Base-by-base conservation (phyloP, 257 asterid genomes). In the Salvia rosmarinus region DNA sequence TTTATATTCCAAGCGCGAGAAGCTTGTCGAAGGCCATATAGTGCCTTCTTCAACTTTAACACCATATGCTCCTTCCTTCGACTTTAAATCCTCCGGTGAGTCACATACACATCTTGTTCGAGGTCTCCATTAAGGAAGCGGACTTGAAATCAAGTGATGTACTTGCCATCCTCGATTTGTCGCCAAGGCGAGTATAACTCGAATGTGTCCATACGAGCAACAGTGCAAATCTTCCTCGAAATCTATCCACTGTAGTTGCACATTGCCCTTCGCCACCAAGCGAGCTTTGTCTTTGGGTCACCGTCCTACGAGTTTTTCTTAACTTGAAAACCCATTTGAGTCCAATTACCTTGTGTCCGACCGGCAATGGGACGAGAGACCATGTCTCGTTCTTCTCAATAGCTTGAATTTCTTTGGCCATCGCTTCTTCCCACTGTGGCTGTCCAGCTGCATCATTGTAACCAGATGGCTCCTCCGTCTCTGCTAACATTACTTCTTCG, bases 241-340 rank as follows among this genome's bases (percentile, higher is more conserved):
- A 12, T 46, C 52, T 10, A 46, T 46, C 17, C 52, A 19, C n/a
- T 3, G 19, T 46, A 19, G 17, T 11, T 46, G 17, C 68, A 39
- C 13, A 62, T 4, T 39, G 51, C 14, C 51, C 51, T 62, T 62
- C 8, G 51, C 68, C 3, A 62, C 52, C 5, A 62, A 25, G 5
- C 68, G 42, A 12, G 52, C 52, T 11, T 62, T 62, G 30, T 62
- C 17, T 17, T n/a, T 39, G 42, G 10, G n/a, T 12, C 5, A 62
- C 8, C 17, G 10, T 0, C 68, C 68, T 6, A 16, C 6, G 52
- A 4, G 6, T n/a, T 10, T 17, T 62, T 9, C 39, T 37, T 4
- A 37, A 6, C 16, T 62, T 62, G 17, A 4, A 62, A 10, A 62
- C 68, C 52, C 52, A 62, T 19, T 62, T 62, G 28, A 62, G 17